Conservation (phyloP, 1,139 yeast genomes). For the Candida buenavistaensis region DNA sequence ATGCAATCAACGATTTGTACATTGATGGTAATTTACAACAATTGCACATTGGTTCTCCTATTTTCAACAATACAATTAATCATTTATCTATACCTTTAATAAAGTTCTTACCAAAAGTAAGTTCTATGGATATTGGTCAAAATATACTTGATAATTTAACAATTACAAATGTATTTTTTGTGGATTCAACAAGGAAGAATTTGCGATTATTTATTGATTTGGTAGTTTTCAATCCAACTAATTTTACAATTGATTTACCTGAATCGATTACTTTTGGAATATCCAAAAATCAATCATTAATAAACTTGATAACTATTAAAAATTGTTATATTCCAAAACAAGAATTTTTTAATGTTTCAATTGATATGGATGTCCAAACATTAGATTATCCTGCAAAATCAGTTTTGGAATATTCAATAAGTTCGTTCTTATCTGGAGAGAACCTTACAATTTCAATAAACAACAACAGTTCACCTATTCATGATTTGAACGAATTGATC, state of each 20-base stretch:
- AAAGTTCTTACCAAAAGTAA: constrained; percentile 2
- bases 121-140: not conserved
- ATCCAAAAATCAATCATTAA: constrained; percentile 13
- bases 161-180: constrained; percentile 23
- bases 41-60: constrained; percentile 21
- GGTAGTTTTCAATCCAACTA: constrained; percentile 39
- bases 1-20: constrained; percentile 1
- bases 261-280: constrained; percentile 20
- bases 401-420: constrained; percentile 15
- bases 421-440: constrained; percentile 14
- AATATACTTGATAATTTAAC: constrained; percentile 17
- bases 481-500: constrained; percentile 19
- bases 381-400: constrained; percentile 11
- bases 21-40: constrained; percentile 17
- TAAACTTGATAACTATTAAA: not conserved
- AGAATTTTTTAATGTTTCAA: constrained; percentile 16
- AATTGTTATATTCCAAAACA: constrained; percentile 19
- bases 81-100: constrained; percentile 16
- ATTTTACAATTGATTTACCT: constrained; percentile 23
- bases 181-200: constrained; percentile 22
- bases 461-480: constrained; percentile 15
- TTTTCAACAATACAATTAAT: constrained; percentile 18
- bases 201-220: constrained; percentile 29
- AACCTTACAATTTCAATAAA: constrained; percentile 12
- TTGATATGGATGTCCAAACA: constrained; percentile 15